Evolutionary conservation across 306 rosid genomes (phyloP).

Genomic region (Geum urbanum): DNA sequence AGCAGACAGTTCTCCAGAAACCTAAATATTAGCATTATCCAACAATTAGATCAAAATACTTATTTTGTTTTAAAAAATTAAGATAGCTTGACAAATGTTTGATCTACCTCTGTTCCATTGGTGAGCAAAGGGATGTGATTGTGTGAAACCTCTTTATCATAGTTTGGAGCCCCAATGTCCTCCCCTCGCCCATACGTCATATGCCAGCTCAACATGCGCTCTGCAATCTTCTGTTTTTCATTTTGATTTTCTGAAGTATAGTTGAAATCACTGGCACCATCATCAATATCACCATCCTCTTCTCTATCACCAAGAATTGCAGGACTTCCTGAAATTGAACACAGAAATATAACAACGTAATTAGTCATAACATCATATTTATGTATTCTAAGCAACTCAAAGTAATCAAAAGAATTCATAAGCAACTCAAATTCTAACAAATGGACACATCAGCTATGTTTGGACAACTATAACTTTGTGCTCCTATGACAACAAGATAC

Average conservation of each 20-base stretch:
- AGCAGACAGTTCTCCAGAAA: constrained; percentile 89
- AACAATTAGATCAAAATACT: constrained; percentile 6
- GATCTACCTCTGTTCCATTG: constrained; percentile 75
- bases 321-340: constrained; percentile 74
- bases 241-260: constrained; percentile 65
- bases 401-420: neutral
- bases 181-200: constrained; percentile 63
- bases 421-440: neutral
- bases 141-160: constrained; percentile 77
- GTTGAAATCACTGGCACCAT: constrained; percentile 56
- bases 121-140: constrained; percentile 58
- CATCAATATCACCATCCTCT: constrained; percentile 58
- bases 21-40: constrained; percentile 37
- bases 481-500: neutral
- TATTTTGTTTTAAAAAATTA: neutral
- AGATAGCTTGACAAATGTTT: constrained; percentile 14
- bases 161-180: constrained; percentile 57
- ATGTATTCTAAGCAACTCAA: neutral
- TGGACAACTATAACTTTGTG: neutral
- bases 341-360: neutral
- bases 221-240: constrained; percentile 84
- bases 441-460: neutral
- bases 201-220: constrained; percentile 87
- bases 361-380: neutral
- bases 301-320: constrained; percentile 75